Percentiles rank a stretch among this genome's conserved stretches.
Evolutionary conservation across 345 rosid genomes (phyloP).

Genomic region (Carallia brachiata): DNA sequence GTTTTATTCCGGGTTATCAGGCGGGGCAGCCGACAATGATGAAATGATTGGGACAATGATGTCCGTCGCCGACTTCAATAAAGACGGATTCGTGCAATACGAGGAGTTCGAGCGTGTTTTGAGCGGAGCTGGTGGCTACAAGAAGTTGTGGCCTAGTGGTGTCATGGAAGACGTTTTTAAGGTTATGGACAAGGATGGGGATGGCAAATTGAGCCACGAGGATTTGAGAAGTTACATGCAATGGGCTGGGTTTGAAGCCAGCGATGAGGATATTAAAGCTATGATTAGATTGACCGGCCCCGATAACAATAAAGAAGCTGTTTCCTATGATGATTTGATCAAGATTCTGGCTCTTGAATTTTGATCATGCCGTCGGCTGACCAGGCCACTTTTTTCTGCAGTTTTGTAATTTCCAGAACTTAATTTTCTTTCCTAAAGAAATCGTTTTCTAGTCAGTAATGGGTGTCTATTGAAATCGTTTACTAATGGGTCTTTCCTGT

Average conservation of each 20-base stretch:
- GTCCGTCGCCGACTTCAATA: constrained; percentile 64
- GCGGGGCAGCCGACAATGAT: constrained; percentile 26
- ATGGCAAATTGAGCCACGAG: constrained; percentile 59
- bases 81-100: constrained; percentile 79
- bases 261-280: constrained; percentile 64
- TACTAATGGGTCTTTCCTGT: too few species aligned
- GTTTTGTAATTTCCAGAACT: too few species aligned
- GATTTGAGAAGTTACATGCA: constrained; percentile 71
- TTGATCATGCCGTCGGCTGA: background rate
- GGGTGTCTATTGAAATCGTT: too few species aligned
- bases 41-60: constrained; percentile 70
- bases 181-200: constrained; percentile 84
- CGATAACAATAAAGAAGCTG: constrained; percentile 37
- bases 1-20: constrained; percentile 51
- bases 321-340: constrained; percentile 59
- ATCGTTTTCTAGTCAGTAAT: too few species aligned
- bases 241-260: constrained; percentile 54
- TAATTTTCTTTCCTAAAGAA: too few species aligned
- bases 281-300: constrained; percentile 76
- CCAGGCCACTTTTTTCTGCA: too few species aligned
- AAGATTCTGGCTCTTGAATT: constrained; percentile 47
- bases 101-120: constrained; percentile 76
- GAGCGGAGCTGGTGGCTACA: background rate
- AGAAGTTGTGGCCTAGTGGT: background rate
- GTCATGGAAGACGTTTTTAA: constrained; percentile 53